These are phyloP conservation scores for Cryptococcus sp. DNA, from an alignment of 1,284 basidiomycete genomes.

Conservation along the genomic window DNA sequence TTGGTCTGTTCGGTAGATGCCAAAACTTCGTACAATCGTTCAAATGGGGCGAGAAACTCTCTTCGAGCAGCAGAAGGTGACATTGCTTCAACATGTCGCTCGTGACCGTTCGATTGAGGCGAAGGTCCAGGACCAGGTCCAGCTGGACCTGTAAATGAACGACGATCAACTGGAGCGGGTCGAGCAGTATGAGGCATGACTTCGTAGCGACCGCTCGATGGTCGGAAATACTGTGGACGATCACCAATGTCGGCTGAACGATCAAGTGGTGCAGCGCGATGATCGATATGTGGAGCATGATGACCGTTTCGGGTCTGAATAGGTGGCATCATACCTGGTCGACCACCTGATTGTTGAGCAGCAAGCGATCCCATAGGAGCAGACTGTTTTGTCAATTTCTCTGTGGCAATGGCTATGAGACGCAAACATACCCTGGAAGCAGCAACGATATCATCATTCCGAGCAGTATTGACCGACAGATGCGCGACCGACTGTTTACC, in stretches of 20 bases:
- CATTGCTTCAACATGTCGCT: not conserved
- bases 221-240: conserved; percentile 21
- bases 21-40: conserved; percentile 37
- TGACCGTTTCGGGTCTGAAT: conserved; percentile 21
- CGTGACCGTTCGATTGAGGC: not conserved
- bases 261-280: conserved; percentile 31
- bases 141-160: conserved; percentile 1
- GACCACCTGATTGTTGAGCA: conserved; percentile 35
- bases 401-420: not conserved
- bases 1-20: conserved; percentile 25
- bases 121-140: not conserved
- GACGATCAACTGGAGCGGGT: conserved; percentile 2
- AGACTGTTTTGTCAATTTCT: conserved; percentile 21
- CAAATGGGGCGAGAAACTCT: conserved; percentile 30
- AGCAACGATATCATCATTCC: conserved; percentile 31
- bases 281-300: conserved; percentile 17
- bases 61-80: conserved; percentile 11
- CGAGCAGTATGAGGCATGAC: not conserved
- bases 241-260: conserved; percentile 12
- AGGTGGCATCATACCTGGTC: conserved; percentile 32
- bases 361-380: conserved; percentile 39
- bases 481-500: conserved; percentile 15
- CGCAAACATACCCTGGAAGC: conserved; percentile 34
- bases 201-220: not conserved
- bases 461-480: conserved; percentile 31